Percentiles rank a stretch among this genome's conserved stretches.
Conservation (phyloP, 2,329 filamentous ascomycete genomes). For the Elsinoe batatas region DNA sequence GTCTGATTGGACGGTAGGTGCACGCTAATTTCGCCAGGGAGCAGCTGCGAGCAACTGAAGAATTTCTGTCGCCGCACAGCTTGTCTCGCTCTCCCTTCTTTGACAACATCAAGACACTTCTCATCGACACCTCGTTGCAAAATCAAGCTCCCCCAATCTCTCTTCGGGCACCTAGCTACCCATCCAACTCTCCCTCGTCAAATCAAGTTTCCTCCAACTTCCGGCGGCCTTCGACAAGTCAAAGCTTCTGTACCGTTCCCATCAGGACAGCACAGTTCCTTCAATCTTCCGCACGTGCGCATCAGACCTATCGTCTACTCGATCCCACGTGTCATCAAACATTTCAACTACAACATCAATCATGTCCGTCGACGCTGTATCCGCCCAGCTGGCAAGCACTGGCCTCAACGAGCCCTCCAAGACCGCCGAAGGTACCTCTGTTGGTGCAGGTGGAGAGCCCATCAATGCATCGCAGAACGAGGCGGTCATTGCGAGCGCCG, state of each 20-base stretch:
- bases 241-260: slow-evolving; percentile 24
- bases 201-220: slow-evolving; percentile 37
- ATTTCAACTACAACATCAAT: slow-evolving; percentile 45
- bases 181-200: slow-evolving; percentile 43
- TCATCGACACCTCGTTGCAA: slow-evolving; percentile 15
- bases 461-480: slow-evolving; percentile 69
- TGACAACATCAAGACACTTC: slow-evolving; percentile 20
- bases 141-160: slow-evolving; percentile 17
- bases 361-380: slow-evolving; percentile 89
- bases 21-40: slow-evolving; percentile 11
- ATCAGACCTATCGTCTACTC: slow-evolving; percentile 31
- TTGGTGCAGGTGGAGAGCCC: slow-evolving; percentile 43
- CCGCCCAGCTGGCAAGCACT: slow-evolving; percentile 58
- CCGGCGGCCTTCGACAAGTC: slow-evolving; percentile 36
- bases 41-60: slow-evolving; percentile 9
- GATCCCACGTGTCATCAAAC: slow-evolving; percentile 47
- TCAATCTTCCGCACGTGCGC: slow-evolving; percentile 18
- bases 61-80: slow-evolving; percentile 14
- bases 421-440: slow-evolving; percentile 46
- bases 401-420: slow-evolving; percentile 48
- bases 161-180: slow-evolving; percentile 39
- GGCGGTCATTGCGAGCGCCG: slow-evolving; percentile 90
- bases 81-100: slow-evolving; percentile 17
- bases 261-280: slow-evolving; percentile 33
- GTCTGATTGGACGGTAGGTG: slow-evolving; percentile 3